These are phyloP conservation scores for Apophysomyces trapeziformis DNA, from an alignment of 371 early-diverging fungal species.

Conservation along the genomic window DNA sequence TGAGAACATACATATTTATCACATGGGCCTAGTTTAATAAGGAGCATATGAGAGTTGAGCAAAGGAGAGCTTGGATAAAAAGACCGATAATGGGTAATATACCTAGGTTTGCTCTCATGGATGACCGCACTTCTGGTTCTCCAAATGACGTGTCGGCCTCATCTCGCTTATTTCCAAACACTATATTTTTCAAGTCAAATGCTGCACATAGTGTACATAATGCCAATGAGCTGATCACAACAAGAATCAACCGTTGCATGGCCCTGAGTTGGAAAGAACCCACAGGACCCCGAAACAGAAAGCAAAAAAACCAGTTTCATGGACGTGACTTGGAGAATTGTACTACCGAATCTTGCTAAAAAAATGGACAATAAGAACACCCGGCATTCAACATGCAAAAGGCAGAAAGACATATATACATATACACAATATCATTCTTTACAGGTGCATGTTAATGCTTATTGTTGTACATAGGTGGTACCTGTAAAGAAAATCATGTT, in stretches of 20 bases:
- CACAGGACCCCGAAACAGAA: background rate
- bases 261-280: background rate
- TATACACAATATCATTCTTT: no score
- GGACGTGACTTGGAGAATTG: slow-evolving; percentile 4
- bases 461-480: no score
- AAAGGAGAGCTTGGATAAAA: background rate
- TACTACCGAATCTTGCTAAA: background rate
- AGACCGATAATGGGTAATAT: background rate
- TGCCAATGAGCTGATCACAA: background rate
- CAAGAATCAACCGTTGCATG: slow-evolving; percentile 6
- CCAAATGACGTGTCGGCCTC: background rate
- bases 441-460: no score
- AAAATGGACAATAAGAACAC: no score
- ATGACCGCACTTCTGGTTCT: background rate
- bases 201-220: background rate
- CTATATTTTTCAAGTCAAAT: slow-evolving; percentile 24
- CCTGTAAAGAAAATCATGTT: no score
- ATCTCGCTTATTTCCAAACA: slow-evolving; percentile 13
- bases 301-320: background rate
- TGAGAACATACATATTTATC: slow-evolving; percentile 10
- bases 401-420: no score
- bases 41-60: background rate
- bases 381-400: no score
- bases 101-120: background rate
- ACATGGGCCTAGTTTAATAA: slow-evolving; percentile 6